Conservation (phyloP, 768 basidiomycete genomes). For the Crepidotus variabilis region DNA sequence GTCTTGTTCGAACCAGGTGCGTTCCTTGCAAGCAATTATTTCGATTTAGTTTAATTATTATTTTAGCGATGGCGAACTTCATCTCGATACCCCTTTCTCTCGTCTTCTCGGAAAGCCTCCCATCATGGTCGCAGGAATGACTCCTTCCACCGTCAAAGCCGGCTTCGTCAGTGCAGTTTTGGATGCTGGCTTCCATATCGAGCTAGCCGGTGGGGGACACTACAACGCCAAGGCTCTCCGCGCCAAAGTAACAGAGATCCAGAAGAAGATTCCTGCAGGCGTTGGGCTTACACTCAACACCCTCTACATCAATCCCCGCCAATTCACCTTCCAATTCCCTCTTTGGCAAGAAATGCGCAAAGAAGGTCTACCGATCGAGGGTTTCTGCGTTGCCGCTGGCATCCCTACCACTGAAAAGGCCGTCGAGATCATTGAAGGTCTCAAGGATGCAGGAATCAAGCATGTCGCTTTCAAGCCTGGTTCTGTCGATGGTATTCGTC, state of each 20-base stretch:
- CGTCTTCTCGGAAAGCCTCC: slow-evolving; percentile 95
- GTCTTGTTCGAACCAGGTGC: slow-evolving; percentile 85
- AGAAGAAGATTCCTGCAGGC: slow-evolving; percentile 77
- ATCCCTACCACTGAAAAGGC: slow-evolving; percentile 97
- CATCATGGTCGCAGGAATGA: slow-evolving; percentile 99
- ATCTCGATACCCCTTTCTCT: slow-evolving; percentile 95
- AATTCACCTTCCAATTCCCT: slow-evolving; percentile 96
- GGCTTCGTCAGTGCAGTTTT: slow-evolving; percentile 94
- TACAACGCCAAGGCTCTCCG: slow-evolving; percentile 90
- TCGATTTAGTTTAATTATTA: slow-evolving; percentile 17
- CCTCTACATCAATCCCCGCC: slow-evolving; percentile 96
- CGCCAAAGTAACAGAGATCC: slow-evolving; percentile 89
- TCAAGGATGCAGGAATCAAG: slow-evolving; percentile 83
- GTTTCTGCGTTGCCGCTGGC: slow-evolving; percentile 98
- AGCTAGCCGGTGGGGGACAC: slow-evolving; percentile 97
- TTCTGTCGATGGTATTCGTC: slow-evolving; percentile 94
- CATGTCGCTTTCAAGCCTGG: slow-evolving; percentile 99
- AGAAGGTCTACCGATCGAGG: slow-evolving; percentile 94
- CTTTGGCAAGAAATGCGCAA: slow-evolving; percentile 97
- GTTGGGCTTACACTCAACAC: slow-evolving; percentile 93
- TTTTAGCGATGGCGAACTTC: slow-evolving; percentile 83
- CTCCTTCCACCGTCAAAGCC: slow-evolving; percentile 92
- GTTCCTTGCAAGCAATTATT: slow-evolving; percentile 8
- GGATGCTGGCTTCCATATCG: slow-evolving; percentile 92
- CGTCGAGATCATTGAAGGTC: slow-evolving; percentile 86